These are phyloP conservation scores for Helicostylum pulchrum DNA, from an alignment of 192 early-diverging fungal genomes.

Conservation along the genomic window DNA sequence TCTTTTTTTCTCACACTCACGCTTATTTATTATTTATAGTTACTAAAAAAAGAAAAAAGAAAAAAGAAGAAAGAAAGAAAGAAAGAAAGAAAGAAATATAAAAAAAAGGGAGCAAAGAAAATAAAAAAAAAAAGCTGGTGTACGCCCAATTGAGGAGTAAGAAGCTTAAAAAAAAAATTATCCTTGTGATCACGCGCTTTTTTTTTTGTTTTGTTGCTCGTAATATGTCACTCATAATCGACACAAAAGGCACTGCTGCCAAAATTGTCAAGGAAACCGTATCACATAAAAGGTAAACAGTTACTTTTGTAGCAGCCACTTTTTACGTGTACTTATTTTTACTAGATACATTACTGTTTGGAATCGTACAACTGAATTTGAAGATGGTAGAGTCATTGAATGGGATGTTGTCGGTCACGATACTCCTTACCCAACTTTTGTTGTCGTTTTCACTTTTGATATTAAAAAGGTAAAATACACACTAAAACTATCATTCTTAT, in stretches of 20 bases:
- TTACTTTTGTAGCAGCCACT: not conserved
- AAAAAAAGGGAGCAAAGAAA: slow-evolving; percentile 12
- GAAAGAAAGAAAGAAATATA: slow-evolving; percentile 6
- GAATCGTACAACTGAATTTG: slow-evolving; percentile 37
- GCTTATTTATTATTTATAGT: no score
- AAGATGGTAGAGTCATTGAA: slow-evolving; percentile 46
- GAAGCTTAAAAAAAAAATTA: not conserved
- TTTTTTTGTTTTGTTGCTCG: not conserved
- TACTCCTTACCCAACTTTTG: slow-evolving; percentile 44
- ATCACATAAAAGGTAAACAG: slow-evolving; percentile 43
- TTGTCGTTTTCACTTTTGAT: slow-evolving; percentile 47
- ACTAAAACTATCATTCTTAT: not conserved
- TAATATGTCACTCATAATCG: slow-evolving; percentile 26
- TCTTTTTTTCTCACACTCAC: not conserved
- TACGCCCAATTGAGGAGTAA: not conserved
- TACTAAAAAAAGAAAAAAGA: not conserved
- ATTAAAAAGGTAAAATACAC: slow-evolving; percentile 45
- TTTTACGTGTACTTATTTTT: not conserved
- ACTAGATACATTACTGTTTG: slow-evolving; percentile 39
- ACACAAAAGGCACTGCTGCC: slow-evolving; percentile 38
- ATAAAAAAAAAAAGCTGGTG: not conserved
- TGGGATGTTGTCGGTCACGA: slow-evolving; percentile 56
- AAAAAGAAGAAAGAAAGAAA: not conserved
- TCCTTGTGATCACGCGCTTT: no score
- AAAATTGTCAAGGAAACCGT: slow-evolving; percentile 39